Evolutionary conservation across 176 grass and related monocot genomes (phyloP), one percentile per base, ranked within the genome.

Genomic region (Typha latifolia): DNA sequence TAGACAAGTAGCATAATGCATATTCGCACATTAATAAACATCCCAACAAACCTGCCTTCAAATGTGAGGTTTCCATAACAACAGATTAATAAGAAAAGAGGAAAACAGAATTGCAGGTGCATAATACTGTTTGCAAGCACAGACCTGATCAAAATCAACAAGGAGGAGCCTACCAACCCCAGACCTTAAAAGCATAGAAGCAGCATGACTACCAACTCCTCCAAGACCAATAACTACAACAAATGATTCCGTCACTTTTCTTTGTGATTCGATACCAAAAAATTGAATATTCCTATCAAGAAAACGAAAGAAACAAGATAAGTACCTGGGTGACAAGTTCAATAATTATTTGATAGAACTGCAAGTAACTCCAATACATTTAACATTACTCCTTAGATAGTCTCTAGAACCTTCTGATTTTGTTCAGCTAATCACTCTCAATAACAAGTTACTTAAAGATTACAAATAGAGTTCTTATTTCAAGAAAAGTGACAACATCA

Each of bases 131-230:
- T 22, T 4, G 48, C 24, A 62, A 53, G 49, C 49, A 23, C 24
- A 18, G 78, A 99, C 94, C 94, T 93, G 94, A 85, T 99, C 94
- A 81, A 99, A 99, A 83, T 99, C 86, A 47, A 99, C 94, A 62
- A 99, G 89, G 13, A 93, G 86, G 53, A 99, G 78, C 61, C 70
- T 85, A 43, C 89, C 83, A 70, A 99, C 78, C 5, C 89, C 94
- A 65, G 94, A 92, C 81, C 94, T 83, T 67, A 99, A 83, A 15
- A 99, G 89, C 89, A 99, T 93, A 48, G 89, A 87, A 77, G 89
- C 86, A 63, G 89, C 89, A 93, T 99, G 89, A 74, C 86, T 93
- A 23, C 94, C 94, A 64, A 99, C 94, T 67, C 94, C 94, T 63
- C 94, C 94, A 80, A 99, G 94, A 73, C 89, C 94, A 26, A 99